phyloP scores from a whole-genome alignment of 2,329 filamentous ascomycete species.

The Ophiostoma piceae region DNA sequence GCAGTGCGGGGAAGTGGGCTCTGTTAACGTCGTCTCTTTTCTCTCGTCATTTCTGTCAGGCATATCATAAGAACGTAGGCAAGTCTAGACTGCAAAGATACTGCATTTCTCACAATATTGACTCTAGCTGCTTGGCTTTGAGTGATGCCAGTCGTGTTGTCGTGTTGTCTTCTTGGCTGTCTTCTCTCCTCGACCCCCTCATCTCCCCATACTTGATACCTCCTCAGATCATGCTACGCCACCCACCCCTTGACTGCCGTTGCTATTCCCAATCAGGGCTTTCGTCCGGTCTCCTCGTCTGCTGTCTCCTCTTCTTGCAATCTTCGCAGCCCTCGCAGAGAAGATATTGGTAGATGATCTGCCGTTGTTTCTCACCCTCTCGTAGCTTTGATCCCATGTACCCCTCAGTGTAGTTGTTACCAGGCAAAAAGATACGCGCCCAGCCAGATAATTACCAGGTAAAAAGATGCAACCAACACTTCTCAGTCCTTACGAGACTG shows the following conservation, averaged over 20 bases:
- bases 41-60: too few relatives aligned
- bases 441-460: too few relatives aligned
- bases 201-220: neutral
- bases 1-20: conserved; percentile 11
- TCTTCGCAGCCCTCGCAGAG: neutral
- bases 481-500: neutral
- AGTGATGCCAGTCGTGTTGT: neutral
- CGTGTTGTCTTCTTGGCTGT: neutral
- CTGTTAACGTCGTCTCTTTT: neutral
- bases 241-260: neutral
- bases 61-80: too few relatives aligned
- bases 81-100: too few relatives aligned
- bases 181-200: neutral
- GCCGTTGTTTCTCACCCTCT: too few relatives aligned
- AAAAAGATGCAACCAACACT: neutral
- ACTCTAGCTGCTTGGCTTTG: neutral
- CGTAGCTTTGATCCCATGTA: too few relatives aligned
- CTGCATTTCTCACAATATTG: neutral
- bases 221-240: neutral
- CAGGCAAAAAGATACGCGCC: neutral
- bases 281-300: conserved; percentile 3
- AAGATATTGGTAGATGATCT: too few relatives aligned
- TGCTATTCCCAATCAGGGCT: neutral
- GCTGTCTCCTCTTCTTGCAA: neutral
- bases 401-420: too few relatives aligned